A percentile compares a stretch with the other conserved stretches of the same genome.
phyloP scores from a whole-genome alignment of 2,329 filamentous ascomycete species.

The Pyrenochaeta sp. region DNA sequence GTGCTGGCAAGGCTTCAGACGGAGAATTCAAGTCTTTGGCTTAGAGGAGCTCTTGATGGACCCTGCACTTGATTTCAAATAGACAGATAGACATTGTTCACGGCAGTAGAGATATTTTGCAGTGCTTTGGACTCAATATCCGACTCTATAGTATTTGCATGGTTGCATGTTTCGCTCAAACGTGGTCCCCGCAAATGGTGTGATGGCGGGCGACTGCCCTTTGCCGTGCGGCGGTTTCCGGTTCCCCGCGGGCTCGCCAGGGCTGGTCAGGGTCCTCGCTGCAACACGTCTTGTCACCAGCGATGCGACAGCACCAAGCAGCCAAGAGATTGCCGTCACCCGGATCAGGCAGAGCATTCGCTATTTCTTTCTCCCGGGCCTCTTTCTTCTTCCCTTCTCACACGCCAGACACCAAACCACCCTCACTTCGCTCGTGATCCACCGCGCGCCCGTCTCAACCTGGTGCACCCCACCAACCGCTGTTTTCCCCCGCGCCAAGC shows the following conservation, averaged over 20 bases:
- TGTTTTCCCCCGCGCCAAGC: slow-evolving; percentile 43
- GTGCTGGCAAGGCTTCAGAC: slow-evolving; percentile 84
- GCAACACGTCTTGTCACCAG: slow-evolving; percentile 10
- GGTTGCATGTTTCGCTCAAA: too few relatives aligned
- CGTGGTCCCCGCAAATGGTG: too few relatives aligned
- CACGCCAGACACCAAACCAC: background rate
- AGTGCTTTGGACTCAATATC: too few relatives aligned
- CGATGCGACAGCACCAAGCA: slow-evolving; percentile 25
- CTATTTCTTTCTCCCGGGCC: slow-evolving; percentile 4
- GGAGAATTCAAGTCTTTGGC: slow-evolving; percentile 75
- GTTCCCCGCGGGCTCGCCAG: slow-evolving; percentile 7
- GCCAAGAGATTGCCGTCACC: slow-evolving; percentile 34
- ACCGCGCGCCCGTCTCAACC: background rate
- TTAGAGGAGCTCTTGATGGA: slow-evolving; percentile 12
- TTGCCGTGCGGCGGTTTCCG: background rate
- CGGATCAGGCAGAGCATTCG: slow-evolving; percentile 19
- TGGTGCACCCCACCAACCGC: slow-evolving; percentile 16
- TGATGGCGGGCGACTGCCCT: too few relatives aligned
- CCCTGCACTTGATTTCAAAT: slow-evolving; percentile 5
- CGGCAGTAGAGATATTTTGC: too few relatives aligned
- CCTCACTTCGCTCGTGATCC: background rate
- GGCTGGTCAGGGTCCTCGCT: slow-evolving; percentile 11
- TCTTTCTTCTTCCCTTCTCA: slow-evolving; percentile 1
- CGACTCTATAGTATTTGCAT: too few relatives aligned
- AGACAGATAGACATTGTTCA: slow-evolving; percentile 29